These are phyloP conservation scores for Lojkania enalia DNA, from an alignment of 2,329 filamentous ascomycete genomes.

Conservation along the genomic window DNA sequence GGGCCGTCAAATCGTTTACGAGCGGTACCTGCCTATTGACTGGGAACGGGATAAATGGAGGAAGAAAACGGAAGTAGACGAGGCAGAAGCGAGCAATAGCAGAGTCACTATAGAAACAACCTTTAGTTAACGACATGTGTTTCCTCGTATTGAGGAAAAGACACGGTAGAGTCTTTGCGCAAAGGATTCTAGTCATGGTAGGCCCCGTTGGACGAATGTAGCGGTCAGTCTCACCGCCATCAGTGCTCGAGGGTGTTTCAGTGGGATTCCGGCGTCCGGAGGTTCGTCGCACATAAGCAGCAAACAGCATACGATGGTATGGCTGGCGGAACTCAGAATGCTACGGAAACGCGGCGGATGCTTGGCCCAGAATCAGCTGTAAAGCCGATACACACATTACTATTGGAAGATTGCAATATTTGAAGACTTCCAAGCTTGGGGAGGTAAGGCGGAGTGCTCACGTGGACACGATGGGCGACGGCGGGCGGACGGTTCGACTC, in stretches of 20 bases:
- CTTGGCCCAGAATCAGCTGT: background rate
- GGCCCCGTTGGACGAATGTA: conserved; percentile 8
- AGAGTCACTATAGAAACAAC: conserved; percentile 18
- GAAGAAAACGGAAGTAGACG: conserved; percentile 12
- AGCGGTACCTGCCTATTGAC: conserved; percentile 24
- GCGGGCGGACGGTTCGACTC: background rate
- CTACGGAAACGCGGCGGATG: background rate
- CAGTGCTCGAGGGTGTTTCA: conserved; percentile 18
- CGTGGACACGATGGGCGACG: background rate
- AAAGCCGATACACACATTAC: background rate
- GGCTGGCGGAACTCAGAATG: background rate
- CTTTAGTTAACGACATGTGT: conserved; percentile 10
- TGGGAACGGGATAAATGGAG: conserved; percentile 18
- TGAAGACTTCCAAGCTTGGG: too few species aligned
- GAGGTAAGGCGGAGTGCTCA: background rate
- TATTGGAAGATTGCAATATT: background rate
- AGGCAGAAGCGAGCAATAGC: conserved; percentile 20
- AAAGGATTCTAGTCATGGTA: conserved; percentile 2
- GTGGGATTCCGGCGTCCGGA: conserved; percentile 10
- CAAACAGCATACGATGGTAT: conserved; percentile 3
- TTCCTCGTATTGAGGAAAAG: conserved; percentile 9
- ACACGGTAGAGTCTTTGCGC: conserved; percentile 10
- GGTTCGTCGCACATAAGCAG: conserved; percentile 19
- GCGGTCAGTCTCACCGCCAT: conserved; percentile 20
- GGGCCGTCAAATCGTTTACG: conserved; percentile 9